Percentiles rank a stretch among this genome's conserved stretches.
phyloP scores from a whole-genome alignment of 768 basidiomycete genomes.

The Fomitopsis serialis region DNA sequence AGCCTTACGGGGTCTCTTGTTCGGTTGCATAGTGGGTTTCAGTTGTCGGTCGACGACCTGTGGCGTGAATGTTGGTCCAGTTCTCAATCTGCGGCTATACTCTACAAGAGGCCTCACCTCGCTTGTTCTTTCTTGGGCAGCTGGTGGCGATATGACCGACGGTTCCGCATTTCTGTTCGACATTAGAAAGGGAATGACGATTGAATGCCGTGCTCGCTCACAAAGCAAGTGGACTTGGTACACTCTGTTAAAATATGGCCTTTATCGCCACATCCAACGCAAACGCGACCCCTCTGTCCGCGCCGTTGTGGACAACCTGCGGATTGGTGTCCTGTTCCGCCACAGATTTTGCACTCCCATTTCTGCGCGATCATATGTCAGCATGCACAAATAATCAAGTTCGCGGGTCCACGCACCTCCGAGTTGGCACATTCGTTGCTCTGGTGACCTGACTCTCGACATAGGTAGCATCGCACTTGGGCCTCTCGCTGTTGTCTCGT shows the following conservation, averaged over 20 bases:
- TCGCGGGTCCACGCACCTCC: neutral
- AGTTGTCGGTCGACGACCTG: neutral
- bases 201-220: neutral
- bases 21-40: too few relatives aligned
- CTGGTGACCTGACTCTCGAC: neutral
- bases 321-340: neutral
- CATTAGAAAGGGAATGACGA: neutral
- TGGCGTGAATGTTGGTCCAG: neutral
- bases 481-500: too few relatives aligned
- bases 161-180: neutral
- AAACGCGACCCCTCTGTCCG: neutral
- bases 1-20: too few relatives aligned
- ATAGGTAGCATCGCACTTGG: neutral
- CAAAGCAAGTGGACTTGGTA: neutral
- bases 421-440: neutral
- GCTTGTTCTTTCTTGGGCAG: neutral
- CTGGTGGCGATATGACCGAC: neutral
- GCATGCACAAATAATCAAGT: neutral
- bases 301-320: neutral
- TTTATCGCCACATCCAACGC: neutral
- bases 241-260: neutral
- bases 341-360: neutral
- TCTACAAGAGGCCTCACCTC: neutral
- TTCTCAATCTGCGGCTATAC: neutral
- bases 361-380: neutral